Conservation (phyloP, 2,329 filamentous ascomycete genomes). For the Orbilia brochopaga region DNA sequence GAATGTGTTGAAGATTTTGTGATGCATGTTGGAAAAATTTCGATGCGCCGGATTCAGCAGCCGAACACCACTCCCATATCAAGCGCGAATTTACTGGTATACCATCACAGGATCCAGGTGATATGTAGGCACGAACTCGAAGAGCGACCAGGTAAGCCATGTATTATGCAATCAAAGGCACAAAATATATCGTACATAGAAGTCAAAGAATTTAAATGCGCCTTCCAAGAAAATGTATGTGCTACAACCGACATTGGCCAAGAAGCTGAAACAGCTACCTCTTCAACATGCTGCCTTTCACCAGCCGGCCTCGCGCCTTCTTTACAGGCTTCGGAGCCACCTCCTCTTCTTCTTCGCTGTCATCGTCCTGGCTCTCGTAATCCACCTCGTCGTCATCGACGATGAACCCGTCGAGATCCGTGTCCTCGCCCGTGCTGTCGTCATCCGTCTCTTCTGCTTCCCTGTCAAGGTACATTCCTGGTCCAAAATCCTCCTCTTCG, state of each 20-base stretch:
- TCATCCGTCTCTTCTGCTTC: conserved; percentile 58
- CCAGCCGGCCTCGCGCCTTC: conserved; percentile 49
- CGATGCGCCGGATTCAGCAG: background rate
- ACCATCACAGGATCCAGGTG: background rate
- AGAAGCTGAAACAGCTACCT: conserved; percentile 17
- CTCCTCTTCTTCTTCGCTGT: conserved; percentile 61
- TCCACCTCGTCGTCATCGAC: conserved; percentile 60
- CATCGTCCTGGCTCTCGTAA: conserved; percentile 58
- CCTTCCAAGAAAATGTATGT: conserved; percentile 6
- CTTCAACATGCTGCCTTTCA: conserved; percentile 20
- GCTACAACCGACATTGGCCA: conserved; percentile 15
- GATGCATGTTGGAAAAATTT: background rate
- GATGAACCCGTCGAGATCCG: conserved; percentile 60
- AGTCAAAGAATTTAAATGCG: conserved; percentile 18
- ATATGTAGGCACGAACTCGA: background rate
- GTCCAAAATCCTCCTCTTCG: conserved; percentile 59
- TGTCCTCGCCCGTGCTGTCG: conserved; percentile 57
- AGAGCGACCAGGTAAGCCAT: background rate
- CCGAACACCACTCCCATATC: background rate
- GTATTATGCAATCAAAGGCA: conserved; percentile 10
- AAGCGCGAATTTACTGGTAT: too few relatives aligned
- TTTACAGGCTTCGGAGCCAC: conserved; percentile 60
- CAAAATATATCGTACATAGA: conserved; percentile 46
- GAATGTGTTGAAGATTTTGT: background rate
- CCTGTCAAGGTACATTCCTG: conserved; percentile 54